These are phyloP conservation scores for Chaetomium cochliodes DNA, from an alignment of 495 filamentous ascomycete genomes.

Conservation along the genomic window DNA sequence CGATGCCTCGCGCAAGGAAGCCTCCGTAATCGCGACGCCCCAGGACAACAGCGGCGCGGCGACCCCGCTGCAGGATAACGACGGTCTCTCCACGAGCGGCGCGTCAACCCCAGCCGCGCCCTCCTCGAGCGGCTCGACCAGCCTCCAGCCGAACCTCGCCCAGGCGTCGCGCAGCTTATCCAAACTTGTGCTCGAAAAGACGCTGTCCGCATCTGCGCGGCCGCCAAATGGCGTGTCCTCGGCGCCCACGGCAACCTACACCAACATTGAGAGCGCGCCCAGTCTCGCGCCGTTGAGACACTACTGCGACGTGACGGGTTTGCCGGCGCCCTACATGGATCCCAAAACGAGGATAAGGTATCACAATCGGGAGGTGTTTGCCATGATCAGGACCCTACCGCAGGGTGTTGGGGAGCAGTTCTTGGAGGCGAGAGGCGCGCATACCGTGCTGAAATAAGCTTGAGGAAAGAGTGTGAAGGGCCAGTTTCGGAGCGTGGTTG, in stretches of 20 bases:
- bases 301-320: conserved; percentile 93
- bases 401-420: conserved; percentile 83
- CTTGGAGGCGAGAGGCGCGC: conserved; percentile 83
- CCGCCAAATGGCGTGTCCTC: conserved; percentile 33
- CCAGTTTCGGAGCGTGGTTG: neutral
- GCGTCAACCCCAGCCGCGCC: conserved; percentile 59
- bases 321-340: conserved; percentile 84
- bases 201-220: conserved; percentile 26
- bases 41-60: conserved; percentile 72
- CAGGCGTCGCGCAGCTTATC: conserved; percentile 82
- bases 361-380: conserved; percentile 85
- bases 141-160: conserved; percentile 66
- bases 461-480: neutral
- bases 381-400: conserved; percentile 68
- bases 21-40: conserved; percentile 72
- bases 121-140: conserved; percentile 35
- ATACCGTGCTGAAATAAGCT: conserved; percentile 77
- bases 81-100: conserved; percentile 55
- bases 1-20: conserved; percentile 83
- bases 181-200: conserved; percentile 79
- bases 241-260: conserved; percentile 82
- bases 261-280: conserved; percentile 90
- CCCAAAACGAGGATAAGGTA: conserved; percentile 91
- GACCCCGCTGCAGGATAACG: conserved; percentile 60
- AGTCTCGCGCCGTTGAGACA: conserved; percentile 71